A percentile compares a stretch with the other conserved stretches of the same genome.
phyloP scores from a whole-genome alignment of 495 filamentous ascomycete genomes.

The Darksidea phi region DNA sequence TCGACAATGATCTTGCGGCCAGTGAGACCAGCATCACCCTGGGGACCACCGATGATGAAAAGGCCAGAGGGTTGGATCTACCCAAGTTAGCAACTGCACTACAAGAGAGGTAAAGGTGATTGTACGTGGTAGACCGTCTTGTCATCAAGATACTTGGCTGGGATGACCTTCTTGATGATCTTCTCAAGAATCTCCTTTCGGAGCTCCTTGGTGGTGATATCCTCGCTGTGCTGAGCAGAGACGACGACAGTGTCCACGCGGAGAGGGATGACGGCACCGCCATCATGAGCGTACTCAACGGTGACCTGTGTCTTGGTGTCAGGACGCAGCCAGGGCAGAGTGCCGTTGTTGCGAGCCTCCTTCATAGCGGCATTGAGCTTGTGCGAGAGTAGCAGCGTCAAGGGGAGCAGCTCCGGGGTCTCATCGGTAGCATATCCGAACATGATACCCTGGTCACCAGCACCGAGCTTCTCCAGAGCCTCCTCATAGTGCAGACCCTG shows the following conservation, averaged over 20 bases:
- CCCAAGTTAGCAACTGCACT: slow-evolving; percentile 35
- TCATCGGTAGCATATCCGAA: slow-evolving; percentile 99
- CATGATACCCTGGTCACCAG: slow-evolving; percentile 99
- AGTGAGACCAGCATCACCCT: slow-evolving; percentile 97
- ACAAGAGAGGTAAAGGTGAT: neutral
- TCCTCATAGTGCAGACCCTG: slow-evolving; percentile 97
- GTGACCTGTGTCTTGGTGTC: slow-evolving; percentile 99
- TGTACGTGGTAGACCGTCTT: slow-evolving; percentile 88
- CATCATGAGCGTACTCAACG: slow-evolving; percentile 95
- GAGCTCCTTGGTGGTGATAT: slow-evolving; percentile 88
- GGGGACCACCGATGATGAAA: slow-evolving; percentile 98
- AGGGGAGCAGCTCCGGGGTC: slow-evolving; percentile 92
- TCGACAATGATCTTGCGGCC: slow-evolving; percentile 99
- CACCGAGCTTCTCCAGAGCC: slow-evolving; percentile 94
- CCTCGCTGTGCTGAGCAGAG: slow-evolving; percentile 86
- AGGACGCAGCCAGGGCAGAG: slow-evolving; percentile 88
- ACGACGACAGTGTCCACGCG: slow-evolving; percentile 96
- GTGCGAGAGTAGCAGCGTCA: slow-evolving; percentile 91
- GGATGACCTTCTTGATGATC: slow-evolving; percentile 93
- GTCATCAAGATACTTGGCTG: slow-evolving; percentile 86
- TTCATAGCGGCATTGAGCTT: slow-evolving; percentile 94
- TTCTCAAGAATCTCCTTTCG: slow-evolving; percentile 95
- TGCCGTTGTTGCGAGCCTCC: slow-evolving; percentile 78
- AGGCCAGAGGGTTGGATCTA: slow-evolving; percentile 95
- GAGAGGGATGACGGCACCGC: slow-evolving; percentile 85